These are phyloP conservation scores for Alloteropsis angusta DNA, from an alignment of 202 grass and related monocot genomes.

Conservation along the genomic window DNA sequence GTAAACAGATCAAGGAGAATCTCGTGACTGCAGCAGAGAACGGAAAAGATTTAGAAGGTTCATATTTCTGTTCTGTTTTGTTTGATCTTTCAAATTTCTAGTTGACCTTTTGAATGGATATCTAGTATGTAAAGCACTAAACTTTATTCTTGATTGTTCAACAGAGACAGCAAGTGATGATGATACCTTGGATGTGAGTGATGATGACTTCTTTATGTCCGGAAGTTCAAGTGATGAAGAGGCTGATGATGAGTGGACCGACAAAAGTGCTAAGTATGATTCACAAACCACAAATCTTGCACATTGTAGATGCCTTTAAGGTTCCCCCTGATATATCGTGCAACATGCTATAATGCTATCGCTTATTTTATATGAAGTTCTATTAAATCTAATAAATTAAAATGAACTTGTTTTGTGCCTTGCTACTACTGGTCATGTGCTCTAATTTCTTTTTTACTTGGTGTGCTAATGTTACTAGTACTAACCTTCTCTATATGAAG, in stretches of 20 bases:
- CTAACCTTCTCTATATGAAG: constrained; percentile 15
- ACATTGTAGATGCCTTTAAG: background rate
- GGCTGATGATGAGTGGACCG: constrained; percentile 96
- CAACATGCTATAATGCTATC: background rate
- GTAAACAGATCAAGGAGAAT: constrained; percentile 80
- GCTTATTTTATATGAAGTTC: background rate
- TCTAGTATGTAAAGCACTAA: constrained; percentile 16
- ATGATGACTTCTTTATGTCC: constrained; percentile 93
- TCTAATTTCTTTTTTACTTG: background rate
- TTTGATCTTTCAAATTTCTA: constrained; percentile 2
- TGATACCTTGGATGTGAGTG: constrained; percentile 86
- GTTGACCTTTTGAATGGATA: background rate
- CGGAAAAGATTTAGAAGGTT: constrained; percentile 90
- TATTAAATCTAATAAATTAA: background rate
- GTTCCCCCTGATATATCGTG: background rate
- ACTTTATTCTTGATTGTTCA: constrained; percentile 16
- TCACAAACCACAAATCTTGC: background rate
- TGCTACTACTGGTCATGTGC: background rate
- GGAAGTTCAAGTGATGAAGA: constrained; percentile 98
- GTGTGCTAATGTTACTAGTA: constrained; percentile 26
- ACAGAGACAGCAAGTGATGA: constrained; percentile 94
- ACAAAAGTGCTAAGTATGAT: constrained; percentile 89
- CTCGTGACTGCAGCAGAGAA: constrained; percentile 67
- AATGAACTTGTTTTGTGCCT: background rate
- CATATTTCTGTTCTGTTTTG: background rate